Percentiles rank a stretch among this genome's conserved stretches.
These are phyloP conservation scores for Mrakia gelida DNA, from an alignment of 768 basidiomycete genomes.

Conservation along the genomic window DNA sequence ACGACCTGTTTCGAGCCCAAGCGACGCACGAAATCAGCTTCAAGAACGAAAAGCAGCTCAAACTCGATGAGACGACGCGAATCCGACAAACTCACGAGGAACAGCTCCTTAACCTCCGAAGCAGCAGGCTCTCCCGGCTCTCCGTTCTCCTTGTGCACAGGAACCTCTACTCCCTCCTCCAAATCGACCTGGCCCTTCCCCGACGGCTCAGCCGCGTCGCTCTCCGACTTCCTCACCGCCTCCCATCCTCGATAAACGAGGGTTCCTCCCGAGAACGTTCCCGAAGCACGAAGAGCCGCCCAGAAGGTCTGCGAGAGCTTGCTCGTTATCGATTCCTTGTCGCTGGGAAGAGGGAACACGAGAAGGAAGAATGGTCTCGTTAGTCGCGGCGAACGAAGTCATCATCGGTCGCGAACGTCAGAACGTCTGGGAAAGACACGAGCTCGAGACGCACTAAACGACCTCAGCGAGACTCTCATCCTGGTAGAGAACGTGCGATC, in stretches of 20 bases:
- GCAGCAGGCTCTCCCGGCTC: constrained; percentile 24
- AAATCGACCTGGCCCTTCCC: neutral
- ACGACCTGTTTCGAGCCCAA: neutral
- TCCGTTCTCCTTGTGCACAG: constrained; percentile 12
- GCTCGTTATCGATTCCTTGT: constrained; percentile 23
- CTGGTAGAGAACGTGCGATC: constrained; percentile 23
- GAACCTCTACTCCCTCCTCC: constrained; percentile 4
- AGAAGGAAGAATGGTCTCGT: too few species aligned
- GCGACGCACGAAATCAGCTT: too few species aligned
- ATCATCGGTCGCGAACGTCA: neutral
- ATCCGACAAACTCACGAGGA: constrained; percentile 40
- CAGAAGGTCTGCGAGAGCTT: constrained; percentile 27
- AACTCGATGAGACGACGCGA: too few species aligned
- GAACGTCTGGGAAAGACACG: neutral
- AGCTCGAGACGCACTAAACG: constrained; percentile 24
- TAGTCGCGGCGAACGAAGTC: too few species aligned
- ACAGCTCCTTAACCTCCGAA: constrained; percentile 44
- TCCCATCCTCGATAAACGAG: constrained; percentile 14
- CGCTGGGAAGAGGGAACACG: neutral
- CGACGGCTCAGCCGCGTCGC: neutral
- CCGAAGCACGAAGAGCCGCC: constrained; percentile 21
- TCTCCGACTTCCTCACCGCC: neutral
- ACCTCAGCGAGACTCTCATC: constrained; percentile 23
- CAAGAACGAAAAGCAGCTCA: too few species aligned
- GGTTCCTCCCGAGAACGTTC: constrained; percentile 22